Percentiles rank a stretch among this genome's conserved stretches.
phyloP scores from a whole-genome alignment of 306 rosid species.

The Quillaja saponaria region DNA sequence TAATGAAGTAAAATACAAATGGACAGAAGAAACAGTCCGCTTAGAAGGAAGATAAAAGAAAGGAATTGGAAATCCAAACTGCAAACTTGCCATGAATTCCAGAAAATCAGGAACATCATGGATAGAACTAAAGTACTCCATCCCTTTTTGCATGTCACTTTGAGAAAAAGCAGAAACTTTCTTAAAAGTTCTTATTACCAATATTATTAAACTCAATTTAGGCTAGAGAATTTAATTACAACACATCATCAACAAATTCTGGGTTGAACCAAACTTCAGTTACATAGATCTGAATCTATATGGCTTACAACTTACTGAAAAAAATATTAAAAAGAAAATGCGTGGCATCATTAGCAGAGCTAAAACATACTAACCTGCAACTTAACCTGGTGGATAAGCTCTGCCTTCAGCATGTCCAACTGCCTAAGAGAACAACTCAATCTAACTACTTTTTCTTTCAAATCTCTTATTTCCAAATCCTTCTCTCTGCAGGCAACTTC shows the following conservation, averaged over 20 bases:
- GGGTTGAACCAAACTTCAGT: background rate
- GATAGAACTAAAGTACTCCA: too few species aligned
- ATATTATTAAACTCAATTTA: background rate
- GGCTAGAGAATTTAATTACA: conserved; percentile 3
- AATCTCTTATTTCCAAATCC: conserved; percentile 70
- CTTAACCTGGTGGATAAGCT: conserved; percentile 64
- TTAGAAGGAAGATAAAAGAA: background rate
- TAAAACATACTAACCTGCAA: conserved; percentile 40
- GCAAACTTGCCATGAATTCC: background rate
- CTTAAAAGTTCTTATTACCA: background rate
- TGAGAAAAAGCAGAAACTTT: background rate
- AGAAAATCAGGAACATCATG: background rate
- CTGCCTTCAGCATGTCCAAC: conserved; percentile 60
- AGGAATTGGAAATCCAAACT: conserved; percentile 21
- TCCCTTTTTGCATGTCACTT: too few species aligned
- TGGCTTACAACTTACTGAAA: background rate
- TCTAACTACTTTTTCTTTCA: conserved; percentile 72
- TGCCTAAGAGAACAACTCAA: conserved; percentile 59
- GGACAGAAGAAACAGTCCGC: background rate
- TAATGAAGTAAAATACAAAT: conserved; percentile 23
- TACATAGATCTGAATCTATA: conserved; percentile 7
- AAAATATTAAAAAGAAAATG: background rate
- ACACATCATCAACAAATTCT: background rate
- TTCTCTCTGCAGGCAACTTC: conserved; percentile 70
- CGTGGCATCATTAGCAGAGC: conserved; percentile 14